Conservation (phyloP, 2,329 filamentous ascomycete genomes). For the Botrytis aclada region DNA sequence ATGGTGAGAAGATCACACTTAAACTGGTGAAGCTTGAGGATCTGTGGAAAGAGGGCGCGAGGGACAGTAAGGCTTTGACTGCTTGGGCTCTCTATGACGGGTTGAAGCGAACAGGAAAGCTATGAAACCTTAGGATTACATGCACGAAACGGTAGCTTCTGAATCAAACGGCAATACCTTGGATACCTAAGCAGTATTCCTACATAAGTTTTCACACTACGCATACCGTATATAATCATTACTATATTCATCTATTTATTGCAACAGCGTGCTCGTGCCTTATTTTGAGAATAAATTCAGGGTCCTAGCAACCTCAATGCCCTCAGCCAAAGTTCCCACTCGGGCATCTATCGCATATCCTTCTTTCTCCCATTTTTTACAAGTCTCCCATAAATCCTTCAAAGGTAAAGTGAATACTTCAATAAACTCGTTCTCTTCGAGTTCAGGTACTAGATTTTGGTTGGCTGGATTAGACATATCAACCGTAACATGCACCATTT, state of each 20-base stretch:
- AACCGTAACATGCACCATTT: constrained; percentile 50
- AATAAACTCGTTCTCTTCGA: constrained; percentile 53
- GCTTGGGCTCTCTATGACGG: constrained; percentile 59
- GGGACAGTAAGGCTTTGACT: constrained; percentile 58
- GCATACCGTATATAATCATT: not conserved
- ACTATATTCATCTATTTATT: not conserved
- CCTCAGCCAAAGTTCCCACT: constrained; percentile 41
- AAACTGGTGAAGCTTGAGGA: constrained; percentile 56
- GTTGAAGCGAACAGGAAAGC: constrained; percentile 41
- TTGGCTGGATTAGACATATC: constrained; percentile 46
- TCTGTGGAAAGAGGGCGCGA: constrained; percentile 55
- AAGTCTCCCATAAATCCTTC: constrained; percentile 45
- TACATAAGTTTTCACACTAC: not conserved
- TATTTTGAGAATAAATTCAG: constrained; percentile 35
- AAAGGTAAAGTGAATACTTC: constrained; percentile 50
- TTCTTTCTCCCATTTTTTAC: constrained; percentile 44
- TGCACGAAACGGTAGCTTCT: not conserved
- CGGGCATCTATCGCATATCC: constrained; percentile 43
- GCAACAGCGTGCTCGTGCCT: not conserved
- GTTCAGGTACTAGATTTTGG: constrained; percentile 45
- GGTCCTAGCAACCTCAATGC: constrained; percentile 40
- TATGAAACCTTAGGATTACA: constrained; percentile 16
- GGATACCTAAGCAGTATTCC: not conserved
- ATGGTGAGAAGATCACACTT: constrained; percentile 61
- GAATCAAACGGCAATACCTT: not conserved